A percentile compares a stretch with the other conserved stretches of the same genome.
Evolutionary conservation across 2,329 filamentous ascomycete genomes (phyloP).

Genomic region (Pseudogymnoascus sp.): DNA sequence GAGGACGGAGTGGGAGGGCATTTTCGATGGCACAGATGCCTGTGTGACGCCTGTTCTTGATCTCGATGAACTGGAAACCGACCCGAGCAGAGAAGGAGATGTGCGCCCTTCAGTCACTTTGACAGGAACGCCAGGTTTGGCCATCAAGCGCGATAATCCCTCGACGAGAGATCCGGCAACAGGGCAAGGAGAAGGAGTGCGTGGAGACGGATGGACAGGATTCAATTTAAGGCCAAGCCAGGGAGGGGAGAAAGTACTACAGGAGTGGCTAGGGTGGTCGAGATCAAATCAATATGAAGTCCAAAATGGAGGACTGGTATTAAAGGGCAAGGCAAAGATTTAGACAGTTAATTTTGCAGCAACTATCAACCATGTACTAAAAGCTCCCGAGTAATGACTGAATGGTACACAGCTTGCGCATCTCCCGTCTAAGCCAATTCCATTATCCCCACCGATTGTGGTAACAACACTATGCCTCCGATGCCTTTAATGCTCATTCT

Average conservation of each 20-base stretch:
- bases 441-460: not conserved
- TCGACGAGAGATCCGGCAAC: slow-evolving; percentile 30
- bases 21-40: slow-evolving; percentile 88
- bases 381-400: not conserved
- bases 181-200: slow-evolving; percentile 57
- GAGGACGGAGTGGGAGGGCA: slow-evolving; percentile 70
- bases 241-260: slow-evolving; percentile 64
- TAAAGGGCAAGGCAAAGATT: slow-evolving; percentile 39
- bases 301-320: slow-evolving; percentile 53
- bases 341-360: slow-evolving; percentile 24
- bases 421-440: not conserved
- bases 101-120: slow-evolving; percentile 67
- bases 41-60: slow-evolving; percentile 85
- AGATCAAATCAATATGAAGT: slow-evolving; percentile 66
- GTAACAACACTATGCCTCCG: not conserved
- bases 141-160: slow-evolving; percentile 45
- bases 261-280: slow-evolving; percentile 71
- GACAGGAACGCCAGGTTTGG: slow-evolving; percentile 60
- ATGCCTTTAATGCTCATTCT: not conserved
- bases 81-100: slow-evolving; percentile 51
- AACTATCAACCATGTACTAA: not conserved
- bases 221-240: slow-evolving; percentile 56
- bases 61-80: slow-evolving; percentile 60
- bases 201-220: slow-evolving; percentile 62
- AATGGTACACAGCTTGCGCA: not conserved